Base-by-base conservation (phyloP, 2,329 filamentous ascomycete genomes). In the Cordyceps tenuipes region DNA sequence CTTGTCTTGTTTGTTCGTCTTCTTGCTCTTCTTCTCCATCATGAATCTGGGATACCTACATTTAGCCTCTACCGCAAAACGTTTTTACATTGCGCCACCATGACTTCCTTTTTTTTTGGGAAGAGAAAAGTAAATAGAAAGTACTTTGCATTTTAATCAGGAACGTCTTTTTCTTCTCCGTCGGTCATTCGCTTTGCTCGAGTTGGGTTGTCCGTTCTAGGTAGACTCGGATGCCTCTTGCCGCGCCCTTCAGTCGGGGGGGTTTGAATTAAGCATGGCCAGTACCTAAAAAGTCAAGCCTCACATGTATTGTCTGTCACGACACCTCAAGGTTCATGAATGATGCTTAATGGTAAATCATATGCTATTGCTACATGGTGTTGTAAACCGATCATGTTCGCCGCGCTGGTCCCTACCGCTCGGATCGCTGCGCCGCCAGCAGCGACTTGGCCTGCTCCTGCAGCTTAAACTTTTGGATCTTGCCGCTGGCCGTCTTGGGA, bases 391-490 rank as follows among this genome's bases (percentile, higher is more conserved):
- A 17, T 21, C n/a, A 5, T 51, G n/a, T 10, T 10, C 36, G n/a
- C 19, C 6, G 19, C 19, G n/a, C 15, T 19, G 8, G 29, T 12
- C 5, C 5, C 34, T 21, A 3, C 21, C 6, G 12, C 8, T 26
- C 8, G 8, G 5, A n/a, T 12, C 7, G 8, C 17, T 41, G 19
- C 63, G 62, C 29, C 19, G 61, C 58, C 3, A 77, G 54, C 8
- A 75, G 54, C 63, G 74, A 70, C 65, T 70, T 72, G 1, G 79
- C 92, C 68, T 81, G 76, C 17, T 91, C 88, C 68, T 84, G 82
- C 67, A 97, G 72, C 76, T 88, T 93, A 71, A 89, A 97, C 76
- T 97, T 97, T 76, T 96, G 91, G 60, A 97, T 92, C 82, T 99
- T 99, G 26, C 93, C 93, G 71, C 91, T 96, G 6, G 91, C 89